phyloP scores from a whole-genome alignment of 2,329 filamentous ascomycete genomes.

The Calonectria crousiana region DNA sequence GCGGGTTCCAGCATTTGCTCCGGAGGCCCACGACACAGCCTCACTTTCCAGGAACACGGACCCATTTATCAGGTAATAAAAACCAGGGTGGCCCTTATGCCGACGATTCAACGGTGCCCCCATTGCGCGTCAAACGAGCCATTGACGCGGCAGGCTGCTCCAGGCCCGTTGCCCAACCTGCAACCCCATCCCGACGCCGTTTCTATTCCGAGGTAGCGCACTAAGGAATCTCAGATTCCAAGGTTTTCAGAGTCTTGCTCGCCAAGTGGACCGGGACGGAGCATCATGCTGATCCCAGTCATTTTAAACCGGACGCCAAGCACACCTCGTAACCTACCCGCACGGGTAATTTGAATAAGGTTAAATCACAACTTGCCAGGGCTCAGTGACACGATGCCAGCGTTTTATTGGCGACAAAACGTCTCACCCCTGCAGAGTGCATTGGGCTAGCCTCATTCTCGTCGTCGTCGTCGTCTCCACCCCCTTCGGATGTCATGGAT shows the following conservation, averaged over 20 bases:
- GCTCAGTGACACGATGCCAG: background rate
- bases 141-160: too few species aligned
- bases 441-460: background rate
- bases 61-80: background rate
- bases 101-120: too few species aligned
- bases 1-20: background rate
- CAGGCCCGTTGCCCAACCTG: too few species aligned
- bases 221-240: background rate
- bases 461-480: background rate
- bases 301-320: background rate
- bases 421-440: background rate
- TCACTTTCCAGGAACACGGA: background rate
- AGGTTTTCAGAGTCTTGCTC: background rate
- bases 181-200: background rate
- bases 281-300: background rate
- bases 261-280: background rate
- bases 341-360: conserved; percentile 5
- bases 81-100: background rate
- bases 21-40: background rate
- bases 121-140: background rate
- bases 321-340: background rate
- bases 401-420: background rate
- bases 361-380: background rate
- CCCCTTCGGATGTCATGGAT: background rate
- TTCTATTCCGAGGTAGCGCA: background rate